These are phyloP conservation scores for Candida anutae DNA, from an alignment of 1,139 yeast species.

Conservation along the genomic window DNA sequence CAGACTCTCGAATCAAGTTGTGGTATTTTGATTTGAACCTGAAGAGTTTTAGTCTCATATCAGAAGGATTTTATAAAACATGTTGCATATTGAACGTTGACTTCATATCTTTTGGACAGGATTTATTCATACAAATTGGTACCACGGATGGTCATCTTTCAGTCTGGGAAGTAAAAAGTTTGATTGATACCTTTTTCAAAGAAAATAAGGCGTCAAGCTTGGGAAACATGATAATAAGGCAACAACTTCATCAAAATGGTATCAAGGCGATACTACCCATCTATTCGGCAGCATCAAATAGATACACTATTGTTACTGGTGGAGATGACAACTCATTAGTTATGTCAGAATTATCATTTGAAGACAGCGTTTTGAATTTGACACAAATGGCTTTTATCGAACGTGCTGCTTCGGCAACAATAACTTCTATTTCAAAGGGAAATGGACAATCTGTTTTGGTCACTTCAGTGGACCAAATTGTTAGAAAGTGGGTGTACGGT, in stretches of 20 bases:
- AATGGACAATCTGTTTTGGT: slow-evolving; percentile 26
- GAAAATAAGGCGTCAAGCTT: slow-evolving; percentile 5
- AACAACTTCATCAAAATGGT: slow-evolving; percentile 76
- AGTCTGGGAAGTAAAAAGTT: slow-evolving; percentile 44
- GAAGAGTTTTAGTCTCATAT: slow-evolving; percentile 34
- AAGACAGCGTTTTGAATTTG: slow-evolving; percentile 9
- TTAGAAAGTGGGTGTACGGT: slow-evolving; percentile 52
- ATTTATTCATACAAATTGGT: slow-evolving; percentile 41
- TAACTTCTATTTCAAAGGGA: slow-evolving; percentile 51
- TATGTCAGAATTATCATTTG: slow-evolving; percentile 27
- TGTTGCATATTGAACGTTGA: slow-evolving; percentile 69
- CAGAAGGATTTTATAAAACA: slow-evolving; percentile 50
- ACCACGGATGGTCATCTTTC: slow-evolving; percentile 81
- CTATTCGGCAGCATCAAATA: slow-evolving; percentile 5
- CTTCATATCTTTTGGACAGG: slow-evolving; percentile 26
- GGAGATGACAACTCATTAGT: slow-evolving; percentile 87
- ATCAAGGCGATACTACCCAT: slow-evolving; percentile 45
- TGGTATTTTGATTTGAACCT: slow-evolving; percentile 43
- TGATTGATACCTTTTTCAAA: neutral
- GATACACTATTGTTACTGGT: slow-evolving; percentile 51
- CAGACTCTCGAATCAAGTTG: slow-evolving; percentile 69
- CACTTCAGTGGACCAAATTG: slow-evolving; percentile 72
- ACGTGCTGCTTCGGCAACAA: slow-evolving; percentile 79
- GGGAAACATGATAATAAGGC: slow-evolving; percentile 26
- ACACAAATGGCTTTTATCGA: slow-evolving; percentile 25